phyloP scores from a whole-genome alignment of 441 rosid species.

The Populus tomentosa region DNA sequence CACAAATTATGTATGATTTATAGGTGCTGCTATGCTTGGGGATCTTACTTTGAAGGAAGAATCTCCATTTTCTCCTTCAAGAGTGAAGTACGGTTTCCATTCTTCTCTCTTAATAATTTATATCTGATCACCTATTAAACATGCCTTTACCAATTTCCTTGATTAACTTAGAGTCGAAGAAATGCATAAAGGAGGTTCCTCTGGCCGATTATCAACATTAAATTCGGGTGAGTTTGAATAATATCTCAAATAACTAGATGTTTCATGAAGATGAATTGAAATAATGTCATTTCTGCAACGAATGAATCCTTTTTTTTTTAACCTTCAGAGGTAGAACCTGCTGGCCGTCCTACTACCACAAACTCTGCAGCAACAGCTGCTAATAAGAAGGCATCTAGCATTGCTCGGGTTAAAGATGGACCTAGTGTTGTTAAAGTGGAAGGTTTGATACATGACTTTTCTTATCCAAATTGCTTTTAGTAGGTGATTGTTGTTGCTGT shows the following conservation, averaged over 20 bases:
- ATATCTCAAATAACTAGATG: neutral
- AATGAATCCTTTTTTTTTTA: constrained; percentile 16
- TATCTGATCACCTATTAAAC: constrained; percentile 1
- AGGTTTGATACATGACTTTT: constrained; percentile 28
- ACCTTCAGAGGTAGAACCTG: constrained; percentile 40
- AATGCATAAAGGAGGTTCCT: constrained; percentile 50
- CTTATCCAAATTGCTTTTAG: neutral
- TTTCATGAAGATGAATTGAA: neutral
- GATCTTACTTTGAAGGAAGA: constrained; percentile 75
- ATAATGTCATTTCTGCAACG: constrained; percentile 2
- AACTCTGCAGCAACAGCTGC: constrained; percentile 28
- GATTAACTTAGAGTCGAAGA: constrained; percentile 66
- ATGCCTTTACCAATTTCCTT: constrained; percentile 23
- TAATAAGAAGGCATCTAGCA: constrained; percentile 36
- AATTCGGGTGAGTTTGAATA: constrained; percentile 33
- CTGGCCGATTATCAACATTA: constrained; percentile 40
- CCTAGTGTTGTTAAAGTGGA: constrained; percentile 36
- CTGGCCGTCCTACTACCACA: constrained; percentile 24
- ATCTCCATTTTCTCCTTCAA: constrained; percentile 73
- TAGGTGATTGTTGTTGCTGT: constrained; percentile 2
- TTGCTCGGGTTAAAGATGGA: constrained; percentile 44
- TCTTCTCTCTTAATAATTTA: constrained; percentile 16
- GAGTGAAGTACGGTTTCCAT: constrained; percentile 65
- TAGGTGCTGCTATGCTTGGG: constrained; percentile 47
- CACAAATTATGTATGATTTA: constrained; percentile 5